phyloP scores from a whole-genome alignment of 257 asterid genomes.

The Rauvolfia tetraphylla region DNA sequence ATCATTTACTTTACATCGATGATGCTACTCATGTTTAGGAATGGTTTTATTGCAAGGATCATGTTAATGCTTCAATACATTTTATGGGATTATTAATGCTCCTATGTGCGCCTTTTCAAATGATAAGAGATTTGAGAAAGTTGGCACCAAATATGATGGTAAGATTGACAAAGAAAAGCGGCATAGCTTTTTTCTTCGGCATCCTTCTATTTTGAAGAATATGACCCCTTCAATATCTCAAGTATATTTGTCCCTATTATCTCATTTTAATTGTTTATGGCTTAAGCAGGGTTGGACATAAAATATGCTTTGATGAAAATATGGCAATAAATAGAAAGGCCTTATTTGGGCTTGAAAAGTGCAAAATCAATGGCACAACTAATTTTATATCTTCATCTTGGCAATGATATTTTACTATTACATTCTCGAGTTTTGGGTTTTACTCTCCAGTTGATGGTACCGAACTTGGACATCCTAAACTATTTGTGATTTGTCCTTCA shows the following conservation, averaged over 20 bases:
- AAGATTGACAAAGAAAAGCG: conserved; percentile 87
- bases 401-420: conserved; percentile 86
- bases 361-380: neutral
- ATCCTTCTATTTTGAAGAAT: conserved; percentile 81
- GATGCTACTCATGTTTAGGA: neutral
- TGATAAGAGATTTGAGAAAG: conserved; percentile 89
- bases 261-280: neutral
- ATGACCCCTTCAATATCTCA: conserved; percentile 89
- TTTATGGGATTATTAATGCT: neutral
- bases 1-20: neutral
- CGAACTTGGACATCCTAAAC: conserved; percentile 8
- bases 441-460: conserved; percentile 79
- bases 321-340: neutral
- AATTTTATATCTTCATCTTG: neutral
- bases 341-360: too few species aligned
- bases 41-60: neutral
- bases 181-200: conserved; percentile 64
- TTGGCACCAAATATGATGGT: conserved; percentile 79
- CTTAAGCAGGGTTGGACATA: neutral
- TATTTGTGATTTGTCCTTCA: neutral
- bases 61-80: neutral
- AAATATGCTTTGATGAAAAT: neutral
- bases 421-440: conserved; percentile 85
- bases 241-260: conserved; percentile 35
- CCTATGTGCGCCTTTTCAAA: conserved; percentile 6